Evolutionary conservation across 2,329 filamentous ascomycete species (phyloP), one percentile per base, ranked within the genome.

Genomic region (Samsoniella hepiali): DNA sequence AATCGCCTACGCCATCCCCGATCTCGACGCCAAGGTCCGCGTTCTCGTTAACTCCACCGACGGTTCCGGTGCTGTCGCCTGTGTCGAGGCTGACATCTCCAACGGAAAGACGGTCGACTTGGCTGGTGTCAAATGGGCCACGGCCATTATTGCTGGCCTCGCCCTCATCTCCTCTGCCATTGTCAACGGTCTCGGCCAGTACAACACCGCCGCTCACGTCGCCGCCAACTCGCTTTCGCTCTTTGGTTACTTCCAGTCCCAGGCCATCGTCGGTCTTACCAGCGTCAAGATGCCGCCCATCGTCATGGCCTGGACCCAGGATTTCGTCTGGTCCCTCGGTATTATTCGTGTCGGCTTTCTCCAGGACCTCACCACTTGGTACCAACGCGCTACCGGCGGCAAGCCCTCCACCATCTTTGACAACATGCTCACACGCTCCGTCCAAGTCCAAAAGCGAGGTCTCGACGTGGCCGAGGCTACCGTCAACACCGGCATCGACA

Each of bases 251-350:
- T 97, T 97, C 82, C 94, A 98, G 77, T 88, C 91, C 3, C 93
- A 97, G 77, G 93, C 94, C 31, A 92, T 97, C 76, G 82, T 97
- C 70, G 93, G 93, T 67, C 89, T 97, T 76, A 91, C 89, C 62
- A 86, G 90, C 29, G 89, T 97, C 15, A 82, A 83, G 53, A 84
- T 97, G 62, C 94, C 94, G 8, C 94, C 94, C 0, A 91, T 97
- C 65, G 94, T 96, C 62, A 84, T 91, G 71, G 85, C 93, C 0
- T 98, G 94, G 94, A 97, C 93, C 2, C 93, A 97, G 78, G 94
- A 97, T 77, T 97, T 98, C 80, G 91, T 96, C 74, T 98, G 94
- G 94, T 96, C 90, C 72, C 95, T 98, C 91, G 94, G 94, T 69
- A 93, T 98, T 70, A 96, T 98, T 70, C 85, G 86, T 59, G 83